phyloP scores from a whole-genome alignment of 2,329 filamentous ascomycete species.

The Mycogone perniciosa region DNA sequence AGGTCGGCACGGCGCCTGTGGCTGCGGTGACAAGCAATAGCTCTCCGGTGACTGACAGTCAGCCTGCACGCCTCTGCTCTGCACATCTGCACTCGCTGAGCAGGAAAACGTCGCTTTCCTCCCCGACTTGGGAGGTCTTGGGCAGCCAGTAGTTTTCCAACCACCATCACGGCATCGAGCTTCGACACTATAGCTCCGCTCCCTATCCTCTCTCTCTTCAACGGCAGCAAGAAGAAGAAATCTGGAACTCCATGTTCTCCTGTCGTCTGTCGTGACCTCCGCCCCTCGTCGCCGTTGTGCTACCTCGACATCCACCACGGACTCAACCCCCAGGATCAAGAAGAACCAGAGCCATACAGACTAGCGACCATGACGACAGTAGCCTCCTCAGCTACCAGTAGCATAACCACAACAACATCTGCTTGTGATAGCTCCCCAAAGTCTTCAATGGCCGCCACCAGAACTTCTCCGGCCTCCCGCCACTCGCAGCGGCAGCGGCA shows the following conservation, averaged over 20 bases:
- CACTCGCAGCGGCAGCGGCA: constrained; percentile 6
- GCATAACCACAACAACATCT: background rate
- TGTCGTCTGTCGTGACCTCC: background rate
- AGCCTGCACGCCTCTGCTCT: background rate
- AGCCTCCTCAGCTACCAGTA: background rate
- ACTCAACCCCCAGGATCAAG: background rate
- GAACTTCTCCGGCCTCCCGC: constrained; percentile 1
- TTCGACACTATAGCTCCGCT: background rate
- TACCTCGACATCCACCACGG: background rate
- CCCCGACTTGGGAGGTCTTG: background rate
- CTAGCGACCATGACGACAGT: constrained; percentile 3
- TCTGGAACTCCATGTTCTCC: background rate
- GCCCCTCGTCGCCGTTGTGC: too few relatives aligned
- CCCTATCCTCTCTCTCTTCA: background rate
- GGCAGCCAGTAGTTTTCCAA: background rate
- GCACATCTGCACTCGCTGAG: background rate
- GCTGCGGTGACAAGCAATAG: constrained; percentile 4
- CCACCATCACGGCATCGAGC: background rate
- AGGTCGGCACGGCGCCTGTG: background rate
- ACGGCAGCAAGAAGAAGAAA: background rate
- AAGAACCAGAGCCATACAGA: background rate
- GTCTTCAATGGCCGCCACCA: constrained; percentile 3
- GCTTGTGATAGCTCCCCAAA: background rate
- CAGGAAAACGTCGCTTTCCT: background rate
- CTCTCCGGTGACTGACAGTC: constrained; percentile 1